Evolutionary conservation across 345 rosid species (phyloP), one percentile per base, ranked within the genome.

Genomic region (Citrus cavaleriei): DNA sequence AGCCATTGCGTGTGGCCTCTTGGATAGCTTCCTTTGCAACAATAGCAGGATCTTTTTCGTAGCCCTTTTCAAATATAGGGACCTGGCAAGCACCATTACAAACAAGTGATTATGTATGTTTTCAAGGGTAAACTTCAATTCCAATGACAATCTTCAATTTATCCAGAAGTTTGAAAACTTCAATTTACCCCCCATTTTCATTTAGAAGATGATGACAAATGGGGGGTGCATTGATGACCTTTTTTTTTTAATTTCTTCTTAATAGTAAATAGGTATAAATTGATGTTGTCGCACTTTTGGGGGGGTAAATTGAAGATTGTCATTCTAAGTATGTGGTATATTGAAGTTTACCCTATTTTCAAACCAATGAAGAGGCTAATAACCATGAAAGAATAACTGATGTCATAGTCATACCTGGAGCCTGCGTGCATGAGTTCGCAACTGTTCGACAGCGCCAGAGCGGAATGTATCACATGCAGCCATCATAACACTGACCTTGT

Each of bases 401-500:
- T 77, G 21, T 51, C 18, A 57, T 84, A 95, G 21, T 51, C 18
- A 57, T 84, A 95, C 98, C 97, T 97, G 97, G 57, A 97, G 87
- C 80, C 99, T 93, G 58, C 98, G 97, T 77, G 98, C 99, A 87
- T 97, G 99, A 68, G 97, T 94, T 57, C 98, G 81, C 78, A 97
- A 83, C 85, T 97, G 99, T 86, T 97, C 99, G 81, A 97, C 98
- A 82, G 98, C 99, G 80, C 99, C 99, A 57, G 99, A 90, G 35
- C 99, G 91, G 85, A 96, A 96, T 76, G 99, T 96, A 84, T 96
- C 99, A 75, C 98, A 96, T 49, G 99, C 99, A 84, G 99, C 99
- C 98, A 96, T 96, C 99, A 93, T 94, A 71, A 93, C 98, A 66
- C 87, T 91, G 77, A 93, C 84, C 60, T 96, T 84, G 83, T 96